phyloP scores from a whole-genome alignment of 768 basidiomycete species.

The Clitopilus passeckerianus region DNA sequence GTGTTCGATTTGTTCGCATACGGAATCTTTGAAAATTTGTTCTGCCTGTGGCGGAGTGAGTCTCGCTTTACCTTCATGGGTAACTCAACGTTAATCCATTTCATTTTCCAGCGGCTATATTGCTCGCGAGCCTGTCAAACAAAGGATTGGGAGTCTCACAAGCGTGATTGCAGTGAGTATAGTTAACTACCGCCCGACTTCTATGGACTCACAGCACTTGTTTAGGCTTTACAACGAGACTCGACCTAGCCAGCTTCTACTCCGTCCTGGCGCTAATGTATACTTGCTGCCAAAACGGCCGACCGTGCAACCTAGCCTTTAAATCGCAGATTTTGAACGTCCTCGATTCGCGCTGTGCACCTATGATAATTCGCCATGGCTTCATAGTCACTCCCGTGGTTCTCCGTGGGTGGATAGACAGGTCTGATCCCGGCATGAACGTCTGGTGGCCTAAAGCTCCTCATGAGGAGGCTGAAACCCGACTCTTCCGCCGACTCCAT shows the following conservation, averaged over 20 bases:
- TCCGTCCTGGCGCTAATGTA: neutral
- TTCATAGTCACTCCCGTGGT: neutral
- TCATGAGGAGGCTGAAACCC: neutral
- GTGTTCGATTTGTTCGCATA: neutral
- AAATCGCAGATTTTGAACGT: neutral
- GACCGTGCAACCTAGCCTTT: neutral
- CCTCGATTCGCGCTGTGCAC: neutral
- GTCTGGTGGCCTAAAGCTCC: neutral
- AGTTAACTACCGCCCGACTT: neutral
- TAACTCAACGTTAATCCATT: neutral
- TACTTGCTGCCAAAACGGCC: neutral
- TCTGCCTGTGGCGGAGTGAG: neutral
- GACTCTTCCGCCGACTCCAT: neutral
- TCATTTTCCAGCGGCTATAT: neutral
- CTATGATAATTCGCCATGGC: neutral
- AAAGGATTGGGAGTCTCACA: neutral
- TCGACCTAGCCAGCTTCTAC: neutral
- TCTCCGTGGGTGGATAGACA: neutral
- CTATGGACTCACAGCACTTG: neutral
- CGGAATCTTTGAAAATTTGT: neutral
- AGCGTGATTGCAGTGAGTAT: neutral
- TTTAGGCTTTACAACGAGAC: neutral
- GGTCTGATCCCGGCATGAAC: neutral
- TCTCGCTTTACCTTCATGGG: neutral
- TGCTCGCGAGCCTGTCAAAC: neutral